Base-by-base conservation (phyloP, 2,329 filamentous ascomycete species). In the Alternaria brassicae region DNA sequence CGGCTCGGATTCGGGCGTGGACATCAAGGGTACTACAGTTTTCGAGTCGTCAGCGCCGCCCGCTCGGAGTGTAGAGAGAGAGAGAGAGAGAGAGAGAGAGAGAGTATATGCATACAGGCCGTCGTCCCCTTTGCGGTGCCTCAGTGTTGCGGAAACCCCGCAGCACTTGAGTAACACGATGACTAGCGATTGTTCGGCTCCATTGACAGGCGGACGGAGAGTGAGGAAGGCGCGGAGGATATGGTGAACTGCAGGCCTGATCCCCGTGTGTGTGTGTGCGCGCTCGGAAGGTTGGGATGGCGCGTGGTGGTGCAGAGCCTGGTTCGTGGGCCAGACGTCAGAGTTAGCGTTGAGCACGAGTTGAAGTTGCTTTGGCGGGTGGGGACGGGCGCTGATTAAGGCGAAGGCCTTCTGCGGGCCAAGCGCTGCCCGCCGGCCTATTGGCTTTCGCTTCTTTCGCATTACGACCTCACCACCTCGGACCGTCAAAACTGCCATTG, bases 61-160 rank as follows among this genome's bases (percentile, higher is more conserved):
- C 56, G 10, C 53, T 51, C 9, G 21, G 27, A 30, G 17, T 37
- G 39, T 27, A 39, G 47, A 42, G 42, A 17, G 40, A 30, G 17
- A 41, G 23, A 39, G 47, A 42, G 42, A 17, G 40, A 30, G 17
- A 41, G 23, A n/a, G n/a, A 39, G 47, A 42, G 42, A 17, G 40
- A 30, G 17, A 41, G 23, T 37, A 49, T 34, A 28, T 53, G 62
- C 75, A 53, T 77, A 77, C 75, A 72, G 69, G 71, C 74, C 75
- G 75, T 77, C 74, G 74, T 76, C 75, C 75, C 73, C 74, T 69
- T 60, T 64, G 61, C 57, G 61, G 72, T 71, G 75, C 72, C 74
- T 75, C 75, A 77, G 76, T 77, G 76, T 73, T 48, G 76, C 76
- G 76, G 75, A 76, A 73, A 64, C 77, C 77, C 77, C 77, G 77